Evolutionary conservation across 1,139 yeast genomes (phyloP).

Genomic region (Petasospora fabianii): DNA sequence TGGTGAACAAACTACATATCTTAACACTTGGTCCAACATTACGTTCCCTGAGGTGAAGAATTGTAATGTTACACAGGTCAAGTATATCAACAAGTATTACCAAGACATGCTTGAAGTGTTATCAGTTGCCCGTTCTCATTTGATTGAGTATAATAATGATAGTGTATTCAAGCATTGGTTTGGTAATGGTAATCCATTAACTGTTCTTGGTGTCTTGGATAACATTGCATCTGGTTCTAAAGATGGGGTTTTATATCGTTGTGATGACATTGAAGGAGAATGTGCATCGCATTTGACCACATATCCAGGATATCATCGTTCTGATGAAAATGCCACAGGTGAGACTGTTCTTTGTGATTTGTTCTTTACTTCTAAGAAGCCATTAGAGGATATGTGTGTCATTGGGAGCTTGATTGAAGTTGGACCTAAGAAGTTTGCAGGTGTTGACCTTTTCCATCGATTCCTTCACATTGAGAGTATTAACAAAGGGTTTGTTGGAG

Average conservation of each 20-base stretch:
- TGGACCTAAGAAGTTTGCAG: constrained; percentile 11
- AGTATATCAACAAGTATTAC: constrained; percentile 10
- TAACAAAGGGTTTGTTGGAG: constrained; percentile 5
- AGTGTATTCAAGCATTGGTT: constrained; percentile 6
- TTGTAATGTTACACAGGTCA: constrained; percentile 7
- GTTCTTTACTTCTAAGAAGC: constrained; percentile 7
- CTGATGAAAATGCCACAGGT: neutral
- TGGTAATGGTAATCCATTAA: constrained; percentile 7
- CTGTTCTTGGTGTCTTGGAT: constrained; percentile 8
- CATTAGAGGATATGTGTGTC: constrained; percentile 8
- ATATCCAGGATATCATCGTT: constrained; percentile 7
- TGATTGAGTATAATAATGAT: constrained; percentile 2
- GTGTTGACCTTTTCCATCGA: constrained; percentile 9
- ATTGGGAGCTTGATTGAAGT: constrained; percentile 6
- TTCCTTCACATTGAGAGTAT: constrained; percentile 7
- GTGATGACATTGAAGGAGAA: constrained; percentile 8
- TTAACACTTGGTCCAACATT: constrained; percentile 2
- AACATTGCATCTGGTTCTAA: constrained; percentile 6
- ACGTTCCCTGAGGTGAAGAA: constrained; percentile 4
- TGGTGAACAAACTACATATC: constrained; percentile 4
- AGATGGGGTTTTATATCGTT: constrained; percentile 5
- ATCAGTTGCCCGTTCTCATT: constrained; percentile 6
- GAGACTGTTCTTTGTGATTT: constrained; percentile 10
- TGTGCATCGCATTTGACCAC: constrained; percentile 4
- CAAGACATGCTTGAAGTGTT: constrained; percentile 8